These are phyloP conservation scores for Ceriops tagal DNA, from an alignment of 345 rosid species.

Conservation along the genomic window DNA sequence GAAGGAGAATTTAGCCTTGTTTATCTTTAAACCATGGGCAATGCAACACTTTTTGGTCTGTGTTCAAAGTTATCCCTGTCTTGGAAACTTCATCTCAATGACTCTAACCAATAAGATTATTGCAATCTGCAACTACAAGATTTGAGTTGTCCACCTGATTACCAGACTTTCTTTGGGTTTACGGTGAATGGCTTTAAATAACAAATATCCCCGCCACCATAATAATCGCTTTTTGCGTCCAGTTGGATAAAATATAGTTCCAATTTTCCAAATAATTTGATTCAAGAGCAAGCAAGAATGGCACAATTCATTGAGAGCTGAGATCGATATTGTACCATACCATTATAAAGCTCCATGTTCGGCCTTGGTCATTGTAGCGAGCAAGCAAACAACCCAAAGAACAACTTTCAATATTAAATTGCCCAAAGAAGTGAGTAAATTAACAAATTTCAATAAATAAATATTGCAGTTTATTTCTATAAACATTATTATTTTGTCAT, in stretches of 20 bases:
- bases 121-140: not conserved
- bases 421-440: no score
- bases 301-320: no score
- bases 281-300: no score
- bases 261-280: no score
- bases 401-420: no score
- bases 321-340: constrained; percentile 58
- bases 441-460: no score
- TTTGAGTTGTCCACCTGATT: not conserved
- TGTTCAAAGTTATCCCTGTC: not conserved
- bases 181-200: not conserved
- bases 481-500: no score
- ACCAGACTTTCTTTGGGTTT: not conserved
- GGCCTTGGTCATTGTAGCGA: constrained; percentile 86
- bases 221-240: not conserved
- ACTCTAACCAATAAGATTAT: not conserved
- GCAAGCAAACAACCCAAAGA: constrained; percentile 65
- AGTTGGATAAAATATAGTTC: no score
- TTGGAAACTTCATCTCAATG: not conserved
- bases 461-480: no score
- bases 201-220: not conserved
- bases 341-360: constrained; percentile 69
- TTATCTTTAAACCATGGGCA: no score
- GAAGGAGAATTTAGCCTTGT: no score
- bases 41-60: no score